These are phyloP conservation scores for Pezicula neosporulosa DNA, from an alignment of 2,329 filamentous ascomycete species.

Conservation along the genomic window DNA sequence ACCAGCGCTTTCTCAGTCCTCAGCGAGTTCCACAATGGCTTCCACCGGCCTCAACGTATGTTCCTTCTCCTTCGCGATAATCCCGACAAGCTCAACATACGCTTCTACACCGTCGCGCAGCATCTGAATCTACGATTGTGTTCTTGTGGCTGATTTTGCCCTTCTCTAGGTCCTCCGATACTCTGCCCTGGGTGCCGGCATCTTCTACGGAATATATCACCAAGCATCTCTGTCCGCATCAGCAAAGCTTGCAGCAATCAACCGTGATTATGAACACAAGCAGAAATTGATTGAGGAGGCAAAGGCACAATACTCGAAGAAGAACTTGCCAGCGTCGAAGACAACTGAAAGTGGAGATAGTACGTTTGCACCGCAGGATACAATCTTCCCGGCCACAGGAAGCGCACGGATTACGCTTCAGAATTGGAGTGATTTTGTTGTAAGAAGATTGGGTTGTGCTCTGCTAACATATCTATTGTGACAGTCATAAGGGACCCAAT, in stretches of 20 bases:
- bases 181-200: conserved; percentile 84
- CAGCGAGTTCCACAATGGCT: conserved; percentile 26
- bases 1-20: conserved; percentile 6
- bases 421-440: neutral
- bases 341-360: conserved; percentile 32
- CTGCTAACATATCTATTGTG: conserved; percentile 8
- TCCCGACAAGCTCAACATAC: neutral
- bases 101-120: neutral
- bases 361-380: conserved; percentile 21
- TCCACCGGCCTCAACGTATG: conserved; percentile 51
- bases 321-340: conserved; percentile 51
- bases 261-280: conserved; percentile 89
- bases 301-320: conserved; percentile 86
- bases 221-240: conserved; percentile 75
- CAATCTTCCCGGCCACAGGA: too few relatives aligned
- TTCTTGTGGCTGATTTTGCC: conserved; percentile 1
- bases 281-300: conserved; percentile 88
- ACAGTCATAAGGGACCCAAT: conserved; percentile 72
- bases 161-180: conserved; percentile 83
- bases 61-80: conserved; percentile 18
- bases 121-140: neutral
- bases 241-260: conserved; percentile 65
- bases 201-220: conserved; percentile 95
- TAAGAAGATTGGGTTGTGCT: neutral
- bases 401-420: too few relatives aligned